Conservation (phyloP, 129 eudicot species). For the Logfia minima region DNA sequence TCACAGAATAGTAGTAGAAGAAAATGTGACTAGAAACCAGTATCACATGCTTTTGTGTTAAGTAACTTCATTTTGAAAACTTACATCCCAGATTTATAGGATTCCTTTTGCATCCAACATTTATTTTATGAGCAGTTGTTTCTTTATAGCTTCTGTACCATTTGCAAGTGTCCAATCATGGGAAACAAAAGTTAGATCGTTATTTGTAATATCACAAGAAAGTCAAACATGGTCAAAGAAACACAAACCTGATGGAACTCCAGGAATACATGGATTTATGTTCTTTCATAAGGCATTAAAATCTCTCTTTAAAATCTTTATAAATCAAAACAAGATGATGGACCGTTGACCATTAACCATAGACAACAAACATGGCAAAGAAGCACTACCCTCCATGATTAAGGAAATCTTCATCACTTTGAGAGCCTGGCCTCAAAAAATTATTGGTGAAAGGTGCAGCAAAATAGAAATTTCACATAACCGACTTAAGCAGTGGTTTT, state of each 20-base stretch:
- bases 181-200: conserved; percentile 2
- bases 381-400: conserved; percentile 38
- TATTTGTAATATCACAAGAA: conserved; percentile 14
- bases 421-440: conserved; percentile 53
- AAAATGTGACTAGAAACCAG: no score
- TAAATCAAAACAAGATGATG: conserved; percentile 30
- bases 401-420: conserved; percentile 29
- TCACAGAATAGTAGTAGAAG: no score
- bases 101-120: no score
- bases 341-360: conserved; percentile 24
- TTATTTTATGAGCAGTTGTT: neutral
- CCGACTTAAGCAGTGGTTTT: conserved; percentile 40
- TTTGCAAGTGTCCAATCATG: conserved; percentile 30
- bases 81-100: neutral
- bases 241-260: conserved; percentile 25
- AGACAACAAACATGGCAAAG: conserved; percentile 28
- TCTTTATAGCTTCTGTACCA: conserved; percentile 1
- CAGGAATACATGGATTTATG: conserved; percentile 35
- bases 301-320: conserved; percentile 30
- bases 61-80: no score
- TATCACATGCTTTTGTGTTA: no score
- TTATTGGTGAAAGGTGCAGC: conserved; percentile 45
- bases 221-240: conserved; percentile 15
- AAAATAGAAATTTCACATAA: conserved; percentile 8
- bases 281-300: conserved; percentile 25